Conservation (phyloP, 2,329 filamentous ascomycete genomes). For the Neocucurbitaria cava region DNA sequence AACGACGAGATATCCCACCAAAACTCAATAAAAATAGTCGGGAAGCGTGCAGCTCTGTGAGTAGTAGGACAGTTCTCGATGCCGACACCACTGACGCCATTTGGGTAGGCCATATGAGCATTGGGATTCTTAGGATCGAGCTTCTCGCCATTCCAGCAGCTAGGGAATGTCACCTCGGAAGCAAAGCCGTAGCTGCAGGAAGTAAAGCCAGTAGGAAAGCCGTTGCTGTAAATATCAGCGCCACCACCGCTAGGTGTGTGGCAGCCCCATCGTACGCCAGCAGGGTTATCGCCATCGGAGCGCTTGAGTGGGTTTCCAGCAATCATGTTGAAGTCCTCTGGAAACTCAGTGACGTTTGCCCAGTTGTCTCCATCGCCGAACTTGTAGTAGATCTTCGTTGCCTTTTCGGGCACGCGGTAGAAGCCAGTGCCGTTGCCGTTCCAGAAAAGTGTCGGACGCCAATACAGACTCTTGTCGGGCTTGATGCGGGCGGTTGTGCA, state of each 20-base stretch:
- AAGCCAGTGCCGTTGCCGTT: constrained; percentile 47
- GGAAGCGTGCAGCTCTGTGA: constrained; percentile 43
- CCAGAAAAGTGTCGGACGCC: constrained; percentile 48
- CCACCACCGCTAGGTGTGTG: constrained; percentile 30
- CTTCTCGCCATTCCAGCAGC: constrained; percentile 48
- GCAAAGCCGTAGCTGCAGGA: constrained; percentile 47
- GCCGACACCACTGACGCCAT: constrained; percentile 27
- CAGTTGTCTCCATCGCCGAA: constrained; percentile 41
- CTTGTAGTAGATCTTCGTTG: constrained; percentile 49
- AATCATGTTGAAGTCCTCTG: constrained; percentile 47
- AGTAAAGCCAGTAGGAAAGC: constrained; percentile 48
- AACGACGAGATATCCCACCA: constrained; percentile 48
- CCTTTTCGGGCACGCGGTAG: constrained; percentile 44
- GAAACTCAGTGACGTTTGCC: constrained; percentile 48
- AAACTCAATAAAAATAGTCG: constrained; percentile 50
- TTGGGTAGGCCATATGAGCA: constrained; percentile 52
- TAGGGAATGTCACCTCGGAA: constrained; percentile 45
- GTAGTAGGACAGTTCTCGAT: constrained; percentile 43
- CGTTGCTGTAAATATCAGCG: constrained; percentile 34
- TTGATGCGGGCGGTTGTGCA: constrained; percentile 49
- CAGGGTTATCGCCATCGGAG: constrained; percentile 36
- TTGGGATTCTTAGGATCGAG: constrained; percentile 40
- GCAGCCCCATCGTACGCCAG: constrained; percentile 44
- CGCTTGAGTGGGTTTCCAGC: constrained; percentile 43
- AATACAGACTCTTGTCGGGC: constrained; percentile 48